Evolutionary conservation across 441 rosid species (phyloP), one percentile per base, ranked within the genome.

Genomic region (Gossypium gossypioides): DNA sequence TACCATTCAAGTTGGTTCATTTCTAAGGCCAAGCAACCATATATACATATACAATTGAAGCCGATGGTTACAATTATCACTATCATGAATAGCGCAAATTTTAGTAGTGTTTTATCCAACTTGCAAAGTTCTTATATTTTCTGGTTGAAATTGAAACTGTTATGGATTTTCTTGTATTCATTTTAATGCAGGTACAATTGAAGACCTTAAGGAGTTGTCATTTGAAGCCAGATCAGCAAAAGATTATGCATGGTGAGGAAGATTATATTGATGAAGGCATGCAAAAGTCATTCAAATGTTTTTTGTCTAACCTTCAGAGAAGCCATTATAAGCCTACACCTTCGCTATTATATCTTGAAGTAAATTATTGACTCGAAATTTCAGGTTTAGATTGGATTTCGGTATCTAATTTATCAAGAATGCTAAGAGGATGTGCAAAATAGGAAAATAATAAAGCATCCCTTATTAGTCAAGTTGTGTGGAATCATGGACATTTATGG

Each of bases 221-320:
- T 88, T 78, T 76, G 93, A 88, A 82, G 93, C 91, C 61, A 81
- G 61, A 80, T 88, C 93, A 21, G 59, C 81, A 3, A 82, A 79
- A 78, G 91, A 88, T 46, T 2, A 63, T 18, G 93, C 91, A 1
- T 89, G 91, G 93, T 87, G 69, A 71, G 81, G 52, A 58, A 72
- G 37, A 10, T 32, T 73, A 56, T 75, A 6, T 27, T 65, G 52
- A 34, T n/a, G 21, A 27, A 52, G 59, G 3, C 42, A 54, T 61
- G 70, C 56, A 9, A 1, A 68, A 62, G 18, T 24, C 61, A 32
- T 46, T 60, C 24, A 44, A 51, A 32, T 50, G 16, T 5, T 34
- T 22, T 8, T 57, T 22, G 7, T 56, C 16, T 57, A 21, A 21
- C 50, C 2, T 54, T 52, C 9, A 2, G 54, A 52, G 72, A 51